These are phyloP conservation scores for Pestalotiopsis sp. DNA, from an alignment of 2,329 filamentous ascomycete genomes.

Conservation along the genomic window DNA sequence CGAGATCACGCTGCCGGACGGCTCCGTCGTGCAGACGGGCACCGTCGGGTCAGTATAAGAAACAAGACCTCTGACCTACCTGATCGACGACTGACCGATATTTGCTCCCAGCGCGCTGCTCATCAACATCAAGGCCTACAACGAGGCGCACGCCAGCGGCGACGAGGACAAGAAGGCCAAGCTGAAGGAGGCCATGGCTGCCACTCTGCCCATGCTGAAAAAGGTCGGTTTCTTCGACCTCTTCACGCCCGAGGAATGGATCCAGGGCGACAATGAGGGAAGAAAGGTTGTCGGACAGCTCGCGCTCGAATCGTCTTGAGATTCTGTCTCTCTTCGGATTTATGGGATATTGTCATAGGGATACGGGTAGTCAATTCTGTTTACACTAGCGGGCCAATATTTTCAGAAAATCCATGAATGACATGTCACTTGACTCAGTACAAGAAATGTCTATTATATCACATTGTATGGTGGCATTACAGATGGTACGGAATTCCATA, in stretches of 20 bases:
- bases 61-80: background rate
- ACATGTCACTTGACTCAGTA: background rate
- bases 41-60: conserved; percentile 28
- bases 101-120: conserved; percentile 23
- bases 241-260: conserved; percentile 30
- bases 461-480: background rate
- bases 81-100: background rate
- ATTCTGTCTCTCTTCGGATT: conserved; percentile 19
- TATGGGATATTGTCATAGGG: background rate
- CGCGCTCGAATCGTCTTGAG: conserved; percentile 19
- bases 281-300: conserved; percentile 25
- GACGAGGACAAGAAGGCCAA: conserved; percentile 20
- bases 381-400: background rate
- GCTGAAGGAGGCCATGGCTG: conserved; percentile 24
- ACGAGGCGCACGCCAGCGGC: conserved; percentile 23
- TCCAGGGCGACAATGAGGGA: conserved; percentile 26
- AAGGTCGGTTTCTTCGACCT: conserved; percentile 29
- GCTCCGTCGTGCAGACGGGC: conserved; percentile 31
- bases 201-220: conserved; percentile 26
- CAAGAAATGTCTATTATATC: background rate
- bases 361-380: background rate
- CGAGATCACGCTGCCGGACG: conserved; percentile 29
- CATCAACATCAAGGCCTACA: conserved; percentile 29
- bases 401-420: background rate
- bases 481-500: background rate